A percentile compares a stretch with the other conserved stretches of the same genome.
Evolutionary conservation across 1,284 basidiomycete genomes (phyloP).

Genomic region (Sanghuangporus baumii): DNA sequence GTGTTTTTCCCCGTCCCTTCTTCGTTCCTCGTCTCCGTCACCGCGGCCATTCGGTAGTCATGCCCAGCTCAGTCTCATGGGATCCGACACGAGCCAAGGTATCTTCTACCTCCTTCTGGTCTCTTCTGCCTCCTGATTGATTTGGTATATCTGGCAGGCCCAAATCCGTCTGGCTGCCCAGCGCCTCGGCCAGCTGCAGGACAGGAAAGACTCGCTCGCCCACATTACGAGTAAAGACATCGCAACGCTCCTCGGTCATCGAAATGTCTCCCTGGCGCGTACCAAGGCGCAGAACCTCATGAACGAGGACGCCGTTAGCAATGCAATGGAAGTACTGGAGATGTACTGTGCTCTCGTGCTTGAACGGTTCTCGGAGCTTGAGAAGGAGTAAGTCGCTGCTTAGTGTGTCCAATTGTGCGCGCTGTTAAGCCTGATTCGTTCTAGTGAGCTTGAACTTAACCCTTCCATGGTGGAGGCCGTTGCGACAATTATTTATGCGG

Average conservation of each 20-base stretch:
- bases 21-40: background rate
- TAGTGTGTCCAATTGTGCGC: slow-evolving; percentile 8
- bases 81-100: slow-evolving; percentile 25
- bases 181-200: slow-evolving; percentile 61
- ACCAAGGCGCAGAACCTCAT: slow-evolving; percentile 63
- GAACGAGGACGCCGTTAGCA: slow-evolving; percentile 53
- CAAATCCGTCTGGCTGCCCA: slow-evolving; percentile 60
- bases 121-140: background rate
- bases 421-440: background rate
- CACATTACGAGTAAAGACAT: slow-evolving; percentile 60
- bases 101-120: background rate
- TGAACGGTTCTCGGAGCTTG: slow-evolving; percentile 52
- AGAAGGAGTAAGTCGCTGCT: slow-evolving; percentile 36
- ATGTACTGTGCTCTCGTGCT: slow-evolving; percentile 59
- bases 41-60: background rate
- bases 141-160: slow-evolving; percentile 33
- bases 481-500: slow-evolving; percentile 59
- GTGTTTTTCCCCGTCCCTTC: background rate
- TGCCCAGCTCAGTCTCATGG: slow-evolving; percentile 15
- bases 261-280: slow-evolving; percentile 55
- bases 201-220: slow-evolving; percentile 58
- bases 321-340: slow-evolving; percentile 59
- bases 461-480: slow-evolving; percentile 55
- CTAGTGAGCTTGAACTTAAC: slow-evolving; percentile 34
- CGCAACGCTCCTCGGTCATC: slow-evolving; percentile 55